These are phyloP conservation scores for Millerozyma acaciae DNA, from an alignment of 805 yeast species.

Conservation along the genomic window DNA sequence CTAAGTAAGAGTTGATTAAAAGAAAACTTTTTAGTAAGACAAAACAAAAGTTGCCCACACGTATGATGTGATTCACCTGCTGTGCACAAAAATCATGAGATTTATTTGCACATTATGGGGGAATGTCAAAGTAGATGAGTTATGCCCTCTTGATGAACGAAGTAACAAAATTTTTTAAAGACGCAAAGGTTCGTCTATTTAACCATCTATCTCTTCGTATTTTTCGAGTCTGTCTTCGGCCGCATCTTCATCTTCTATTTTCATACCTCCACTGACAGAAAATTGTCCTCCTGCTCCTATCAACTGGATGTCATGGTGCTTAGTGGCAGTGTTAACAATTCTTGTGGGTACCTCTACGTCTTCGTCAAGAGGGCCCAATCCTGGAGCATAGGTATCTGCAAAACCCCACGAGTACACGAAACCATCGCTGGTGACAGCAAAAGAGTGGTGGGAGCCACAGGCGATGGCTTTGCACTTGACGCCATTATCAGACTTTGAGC, in stretches of 20 bases:
- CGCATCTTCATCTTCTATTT: conserved; percentile 49
- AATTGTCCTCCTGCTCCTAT: conserved; percentile 98
- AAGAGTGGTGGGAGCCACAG: conserved; percentile 88
- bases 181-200: conserved; percentile 1
- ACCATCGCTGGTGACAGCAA: conserved; percentile 83
- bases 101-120: conserved; percentile 1
- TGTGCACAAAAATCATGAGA: not conserved
- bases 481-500: conserved; percentile 23
- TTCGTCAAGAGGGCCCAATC: conserved; percentile 86
- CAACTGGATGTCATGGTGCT: conserved; percentile 60
- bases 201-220: conserved; percentile 48
- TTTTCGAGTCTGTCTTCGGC: conserved; percentile 48
- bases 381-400: conserved; percentile 95
- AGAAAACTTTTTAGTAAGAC: too few species aligned
- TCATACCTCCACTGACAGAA: conserved; percentile 80
- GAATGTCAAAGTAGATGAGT: not conserved
- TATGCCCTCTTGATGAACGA: too few species aligned
- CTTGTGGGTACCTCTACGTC: conserved; percentile 87
- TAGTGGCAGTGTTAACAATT: conserved; percentile 91
- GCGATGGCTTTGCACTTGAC: conserved; percentile 48
- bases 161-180: conserved; percentile 2
- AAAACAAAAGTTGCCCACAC: too few species aligned
- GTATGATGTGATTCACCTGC: not conserved
- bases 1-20: too few species aligned
- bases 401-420: conserved; percentile 95